These are phyloP conservation scores for Calonectria pseudoreteaudii DNA, from an alignment of 2,329 filamentous ascomycete species.

Conservation along the genomic window DNA sequence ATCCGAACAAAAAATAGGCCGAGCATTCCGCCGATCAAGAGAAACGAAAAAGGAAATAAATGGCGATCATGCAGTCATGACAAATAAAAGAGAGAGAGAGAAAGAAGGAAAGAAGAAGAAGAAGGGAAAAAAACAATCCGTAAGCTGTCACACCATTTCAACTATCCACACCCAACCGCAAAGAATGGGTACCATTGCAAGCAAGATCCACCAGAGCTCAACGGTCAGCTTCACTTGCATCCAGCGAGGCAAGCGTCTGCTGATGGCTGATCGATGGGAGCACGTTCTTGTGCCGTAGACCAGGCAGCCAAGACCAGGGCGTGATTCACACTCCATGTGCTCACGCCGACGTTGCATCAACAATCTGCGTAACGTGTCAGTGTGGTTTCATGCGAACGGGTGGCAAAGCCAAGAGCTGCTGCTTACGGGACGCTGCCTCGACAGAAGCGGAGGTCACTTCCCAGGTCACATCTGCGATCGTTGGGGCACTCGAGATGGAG, in stretches of 20 bases:
- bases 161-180: conserved; percentile 52
- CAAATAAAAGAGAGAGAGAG: neutral
- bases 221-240: conserved; percentile 57
- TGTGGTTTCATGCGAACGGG: too few species aligned
- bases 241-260: conserved; percentile 58
- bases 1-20: neutral
- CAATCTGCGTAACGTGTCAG: conserved; percentile 52
- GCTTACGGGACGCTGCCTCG: conserved; percentile 69
- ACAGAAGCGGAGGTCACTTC: conserved; percentile 71
- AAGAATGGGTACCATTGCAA: conserved; percentile 55
- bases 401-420: conserved; percentile 36
- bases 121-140: neutral
- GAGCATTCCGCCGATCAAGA: neutral
- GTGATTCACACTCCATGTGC: conserved; percentile 71
- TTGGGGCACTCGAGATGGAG: conserved; percentile 76
- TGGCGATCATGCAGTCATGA: neutral
- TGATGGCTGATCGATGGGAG: conserved; percentile 57
- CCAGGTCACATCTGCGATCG: conserved; percentile 66
- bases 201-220: conserved; percentile 62
- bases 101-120: neutral
- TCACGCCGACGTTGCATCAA: conserved; percentile 70
- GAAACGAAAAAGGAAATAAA: neutral
- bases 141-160: conserved; percentile 30
- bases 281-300: conserved; percentile 64
- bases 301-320: conserved; percentile 67